Evolutionary conservation across 805 yeast species (phyloP).

Genomic region (Kodamaea hsintzibuensis): DNA sequence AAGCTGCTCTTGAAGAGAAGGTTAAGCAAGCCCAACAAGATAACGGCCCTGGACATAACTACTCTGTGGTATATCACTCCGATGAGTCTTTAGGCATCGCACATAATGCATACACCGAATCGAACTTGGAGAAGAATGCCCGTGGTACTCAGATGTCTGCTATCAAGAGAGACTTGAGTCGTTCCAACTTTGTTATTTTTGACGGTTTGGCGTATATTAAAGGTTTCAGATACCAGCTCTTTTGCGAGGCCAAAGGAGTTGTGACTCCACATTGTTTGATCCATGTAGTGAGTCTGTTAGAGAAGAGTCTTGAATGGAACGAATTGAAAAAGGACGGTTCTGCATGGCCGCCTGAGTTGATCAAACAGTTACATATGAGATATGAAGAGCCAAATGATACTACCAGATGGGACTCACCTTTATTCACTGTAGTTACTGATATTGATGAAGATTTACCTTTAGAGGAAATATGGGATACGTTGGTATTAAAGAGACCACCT

Average conservation of each 20-base stretch:
- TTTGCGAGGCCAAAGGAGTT: slow-evolving; percentile 87
- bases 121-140: slow-evolving; percentile 75
- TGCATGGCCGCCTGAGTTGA: slow-evolving; percentile 65
- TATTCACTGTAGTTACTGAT: slow-evolving; percentile 65
- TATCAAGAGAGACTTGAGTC: slow-evolving; percentile 75
- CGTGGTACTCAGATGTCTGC: slow-evolving; percentile 87
- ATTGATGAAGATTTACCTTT: slow-evolving; percentile 55
- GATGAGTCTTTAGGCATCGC: slow-evolving; percentile 78
- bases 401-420: slow-evolving; percentile 92
- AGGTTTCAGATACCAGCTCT: slow-evolving; percentile 92
- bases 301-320: slow-evolving; percentile 67
- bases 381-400: slow-evolving; percentile 91
- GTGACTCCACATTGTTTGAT: slow-evolving; percentile 82
- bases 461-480: slow-evolving; percentile 64
- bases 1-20: slow-evolving; percentile 45
- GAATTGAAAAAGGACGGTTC: slow-evolving; percentile 25
- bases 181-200: slow-evolving; percentile 71
- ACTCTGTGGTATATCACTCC: slow-evolving; percentile 65
- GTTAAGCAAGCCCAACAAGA: slow-evolving; percentile 38
- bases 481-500: slow-evolving; percentile 61
- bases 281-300: slow-evolving; percentile 71
- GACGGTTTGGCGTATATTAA: slow-evolving; percentile 90
- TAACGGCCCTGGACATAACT: slow-evolving; percentile 52
- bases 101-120: slow-evolving; percentile 67
- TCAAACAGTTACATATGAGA: slow-evolving; percentile 73